Evolutionary conservation across 352 stramenopile species (phyloP), one percentile per base, ranked within the genome.

Genomic region (Chrysophaeum taylorii): DNA sequence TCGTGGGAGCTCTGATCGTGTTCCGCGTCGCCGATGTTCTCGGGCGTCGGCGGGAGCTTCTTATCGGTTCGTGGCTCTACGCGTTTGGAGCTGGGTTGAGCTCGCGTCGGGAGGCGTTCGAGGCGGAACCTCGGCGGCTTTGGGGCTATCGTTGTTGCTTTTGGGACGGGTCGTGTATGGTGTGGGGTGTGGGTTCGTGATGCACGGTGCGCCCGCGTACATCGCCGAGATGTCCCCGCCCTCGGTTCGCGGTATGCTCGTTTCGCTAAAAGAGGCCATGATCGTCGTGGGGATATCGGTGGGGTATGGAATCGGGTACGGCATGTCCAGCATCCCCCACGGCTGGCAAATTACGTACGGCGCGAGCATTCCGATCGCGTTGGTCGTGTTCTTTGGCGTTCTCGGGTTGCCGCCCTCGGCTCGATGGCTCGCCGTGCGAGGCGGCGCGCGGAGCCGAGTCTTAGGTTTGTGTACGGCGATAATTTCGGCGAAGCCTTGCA

Each of bases 221-320:
- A 86, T 89, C 68, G 81, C 75, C 2, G 84, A 89, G 79, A 88
- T 87, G 78, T 63, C 69, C 15, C 84, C 84, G 1, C 43, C 71
- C 0, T 41, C 52, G 9, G 68, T 87, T 33, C 69, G 84, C 7
- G 84, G 84, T 9, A 33, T 76, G 0, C 41, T 88, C n/a, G 80
- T 89, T 0, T 82, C 78, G 9, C 57, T 81, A 16, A 89, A 89
- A 57, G 82, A 89, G 78, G 78, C 79, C 9, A 74, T 83, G 29
- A 88, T 89, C 76, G 83, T 88, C 0, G 68, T 86, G 38, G 84
- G 84, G 33, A 89, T 89, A 67, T 66, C 87, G 25, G 42, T 83
- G 21, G 82, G 82, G 25, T 86, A 85, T 72, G 36, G 72, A 9
- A 66, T 84, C 29, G 83, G 83, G 12, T 78, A 78, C 63, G 37